These are phyloP conservation scores for Fusarium liriodendri DNA, from an alignment of 2,329 filamentous ascomycete genomes.

Conservation along the genomic window DNA sequence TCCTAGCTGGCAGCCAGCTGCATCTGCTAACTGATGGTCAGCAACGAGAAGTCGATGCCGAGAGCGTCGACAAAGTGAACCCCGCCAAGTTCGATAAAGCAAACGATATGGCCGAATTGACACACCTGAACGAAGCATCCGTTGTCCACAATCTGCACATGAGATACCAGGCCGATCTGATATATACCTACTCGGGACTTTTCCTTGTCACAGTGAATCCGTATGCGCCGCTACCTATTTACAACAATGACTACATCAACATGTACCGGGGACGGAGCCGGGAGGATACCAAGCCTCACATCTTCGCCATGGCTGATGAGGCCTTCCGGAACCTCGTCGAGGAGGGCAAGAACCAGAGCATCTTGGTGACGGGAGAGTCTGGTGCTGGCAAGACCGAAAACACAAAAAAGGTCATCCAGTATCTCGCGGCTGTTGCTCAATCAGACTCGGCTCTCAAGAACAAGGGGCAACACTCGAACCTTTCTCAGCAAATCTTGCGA, in stretches of 20 bases:
- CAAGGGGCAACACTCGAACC: slow-evolving; percentile 76
- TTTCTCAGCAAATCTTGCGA: slow-evolving; percentile 95
- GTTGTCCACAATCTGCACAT: slow-evolving; percentile 97
- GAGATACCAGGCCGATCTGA: slow-evolving; percentile 94
- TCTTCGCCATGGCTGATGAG: slow-evolving; percentile 97
- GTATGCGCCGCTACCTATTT: slow-evolving; percentile 94
- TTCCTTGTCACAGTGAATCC: slow-evolving; percentile 98
- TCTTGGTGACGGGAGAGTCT: slow-evolving; percentile 96
- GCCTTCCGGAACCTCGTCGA: slow-evolving; percentile 96
- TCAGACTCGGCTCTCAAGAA: slow-evolving; percentile 77
- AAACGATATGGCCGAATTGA: slow-evolving; percentile 98
- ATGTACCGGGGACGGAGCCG: slow-evolving; percentile 94
- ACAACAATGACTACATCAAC: slow-evolving; percentile 95
- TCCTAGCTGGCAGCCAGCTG: neutral
- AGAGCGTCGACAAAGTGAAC: slow-evolving; percentile 98
- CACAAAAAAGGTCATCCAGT: slow-evolving; percentile 99
- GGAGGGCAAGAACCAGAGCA: slow-evolving; percentile 96
- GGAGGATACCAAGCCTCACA: slow-evolving; percentile 96
- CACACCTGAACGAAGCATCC: slow-evolving; percentile 96
- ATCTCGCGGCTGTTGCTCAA: slow-evolving; percentile 92
- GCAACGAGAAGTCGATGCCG: slow-evolving; percentile 87
- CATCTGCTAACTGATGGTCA: slow-evolving; percentile 51
- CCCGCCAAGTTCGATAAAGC: slow-evolving; percentile 99
- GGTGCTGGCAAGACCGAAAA: slow-evolving; percentile 99
- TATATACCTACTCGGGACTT: slow-evolving; percentile 97